Evolutionary conservation across 169 alveolate genomes (phyloP).

Genomic region (Plasmodium gonderi): DNA sequence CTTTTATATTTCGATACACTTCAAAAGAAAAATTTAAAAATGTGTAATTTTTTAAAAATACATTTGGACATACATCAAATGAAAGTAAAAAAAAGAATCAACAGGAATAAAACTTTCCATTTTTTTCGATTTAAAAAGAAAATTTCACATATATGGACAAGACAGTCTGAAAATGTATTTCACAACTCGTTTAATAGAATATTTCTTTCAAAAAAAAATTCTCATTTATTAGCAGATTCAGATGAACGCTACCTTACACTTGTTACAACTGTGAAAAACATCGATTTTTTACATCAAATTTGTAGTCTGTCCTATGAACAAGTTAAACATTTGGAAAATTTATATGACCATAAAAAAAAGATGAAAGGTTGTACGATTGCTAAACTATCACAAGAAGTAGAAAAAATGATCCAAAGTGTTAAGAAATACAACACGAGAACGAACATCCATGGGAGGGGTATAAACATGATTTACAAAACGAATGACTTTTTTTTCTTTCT

Average conservation of each 20-base stretch:
- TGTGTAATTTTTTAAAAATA: constrained; percentile 2
- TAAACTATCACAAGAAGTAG: background rate
- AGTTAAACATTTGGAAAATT: too few relatives aligned
- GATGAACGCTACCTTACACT: background rate
- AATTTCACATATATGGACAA: background rate
- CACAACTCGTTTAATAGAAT: background rate
- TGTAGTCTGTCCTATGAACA: too few relatives aligned
- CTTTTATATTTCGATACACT: constrained; percentile 36
- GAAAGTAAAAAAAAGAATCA: constrained; percentile 1
- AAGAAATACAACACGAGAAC: constrained; percentile 23
- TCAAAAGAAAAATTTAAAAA: constrained; percentile 14
- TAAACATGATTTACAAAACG: constrained; percentile 9
- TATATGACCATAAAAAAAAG: too few relatives aligned
- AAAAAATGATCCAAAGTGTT: background rate
- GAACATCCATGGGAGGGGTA: background rate
- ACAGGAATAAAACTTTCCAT: constrained; percentile 2
- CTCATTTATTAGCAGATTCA: too few relatives aligned
- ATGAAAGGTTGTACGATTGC: too few relatives aligned
- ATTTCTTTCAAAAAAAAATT: background rate
- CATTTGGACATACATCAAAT: constrained; percentile 14
- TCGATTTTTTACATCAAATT: constrained; percentile 5
- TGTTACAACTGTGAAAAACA: background rate
- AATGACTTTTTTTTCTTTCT: constrained; percentile 45
- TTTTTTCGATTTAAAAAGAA: background rate
- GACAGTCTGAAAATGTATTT: background rate